Base-by-base conservation (phyloP, 176 grass and related monocot species). In the Melocanna baccifera region DNA sequence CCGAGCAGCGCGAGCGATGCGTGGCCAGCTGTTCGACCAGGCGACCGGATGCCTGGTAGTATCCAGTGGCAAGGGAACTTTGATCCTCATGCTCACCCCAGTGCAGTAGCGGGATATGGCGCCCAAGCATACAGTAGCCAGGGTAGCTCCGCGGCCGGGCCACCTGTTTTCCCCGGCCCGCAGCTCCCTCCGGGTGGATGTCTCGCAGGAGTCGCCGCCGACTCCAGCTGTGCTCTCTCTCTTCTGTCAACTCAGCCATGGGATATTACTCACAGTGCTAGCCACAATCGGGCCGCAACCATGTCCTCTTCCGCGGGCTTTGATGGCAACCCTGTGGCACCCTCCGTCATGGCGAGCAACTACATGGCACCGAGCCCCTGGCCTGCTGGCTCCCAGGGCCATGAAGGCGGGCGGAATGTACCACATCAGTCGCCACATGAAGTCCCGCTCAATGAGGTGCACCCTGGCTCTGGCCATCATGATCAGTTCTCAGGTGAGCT, bases 211-310 rank as follows among this genome's bases (percentile, higher is more conserved):
- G 88, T 91, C 84, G 64, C 92, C 39, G 78, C 90, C 12, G 95
- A 94, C 88, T 97, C 92, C 26, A 94, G 95, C 85, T 94, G 95
- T 97, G 95, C 95, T 97, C 95, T 97, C 95, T 97, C 95, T 97
- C 95, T 97, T 97, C 95, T 97, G 95, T 97, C 95, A 97, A 92
- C 88, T 90, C 95, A 92, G 78, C 90, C 86, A 81, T 92, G 88
- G 88, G 86, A 83, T 87, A 76, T 74, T 63, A 65, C 84, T 79
- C 84, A 88, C 67, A 87, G 71, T 29, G 20, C 83, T 45, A 70
- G 82, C 91, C 63, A 78, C 67, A 81, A 74, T 73, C 77, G 62
- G 61, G 84, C 87, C 18, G n/a, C 66, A 19, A 26, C 81, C 59
- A 63, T 88, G 79, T 40, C 89, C 18, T n/a, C 91, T 52, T 62